Base-by-base conservation (phyloP, 768 basidiomycete genomes). In the Suillus discolor region DNA sequence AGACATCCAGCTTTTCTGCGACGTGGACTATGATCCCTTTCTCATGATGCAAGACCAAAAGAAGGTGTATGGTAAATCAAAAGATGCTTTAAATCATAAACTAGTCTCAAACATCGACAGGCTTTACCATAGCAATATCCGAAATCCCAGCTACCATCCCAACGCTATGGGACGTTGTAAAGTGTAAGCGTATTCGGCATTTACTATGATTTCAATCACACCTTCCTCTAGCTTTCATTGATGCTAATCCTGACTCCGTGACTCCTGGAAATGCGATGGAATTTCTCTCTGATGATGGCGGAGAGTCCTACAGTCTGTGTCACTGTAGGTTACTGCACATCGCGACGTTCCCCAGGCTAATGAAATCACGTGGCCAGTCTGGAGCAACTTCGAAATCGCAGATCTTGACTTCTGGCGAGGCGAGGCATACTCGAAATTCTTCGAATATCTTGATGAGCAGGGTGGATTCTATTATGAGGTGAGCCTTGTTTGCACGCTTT, bases 391-490 rank as follows among this genome's bases (percentile, higher is more conserved):
- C 67, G 93, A 92, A 77, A 97, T 98, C 65, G 94, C 87, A 4
- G 87, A 90, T 71, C 87, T 97, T 82, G 88, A 93, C 69, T 93
- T 97, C 74, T 97, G 94, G 93, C 81, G 94, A 64, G 82, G 85
- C 1, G 88, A 93, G 69, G 90, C 93, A 0, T 98, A 97, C 77
- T 84, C 85, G 70, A 84, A 87, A 57, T 96, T 90, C 79, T 97
- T 97, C 71, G 86, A 92, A 36, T 85, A 86, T 73, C 84, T 97
- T 41, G 96, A 97, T 69, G 77, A 83, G 2, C 85, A 87, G 57
- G 95, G 95, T 49, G 94, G 95, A 6, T 95, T 96, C 78, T 96
- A 96, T 79, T 96, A 95, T 72, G 94, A 95, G 87, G 91, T 90
- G 36, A 12, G 79, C 73, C n/a, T 11, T 7, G 44, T 57, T 38